A percentile compares a stretch with the other conserved stretches of the same genome.
phyloP scores from a whole-genome alignment of 345 rosid genomes.

The Punica granatum region DNA sequence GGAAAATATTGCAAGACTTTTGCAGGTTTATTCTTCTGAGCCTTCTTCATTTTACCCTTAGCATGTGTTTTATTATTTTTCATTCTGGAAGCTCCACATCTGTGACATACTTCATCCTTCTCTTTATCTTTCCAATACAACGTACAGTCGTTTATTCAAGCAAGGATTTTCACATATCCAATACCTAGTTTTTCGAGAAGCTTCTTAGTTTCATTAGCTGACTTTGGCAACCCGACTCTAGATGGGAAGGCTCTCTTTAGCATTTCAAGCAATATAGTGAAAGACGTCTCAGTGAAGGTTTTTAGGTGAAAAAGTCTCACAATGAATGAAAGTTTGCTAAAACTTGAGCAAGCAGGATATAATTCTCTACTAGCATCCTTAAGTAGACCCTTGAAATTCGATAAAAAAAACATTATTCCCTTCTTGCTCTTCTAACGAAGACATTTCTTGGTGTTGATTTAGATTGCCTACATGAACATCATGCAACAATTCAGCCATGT shows the following conservation, averaged over 20 bases:
- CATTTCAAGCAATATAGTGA: not conserved
- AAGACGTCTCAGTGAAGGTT: not conserved
- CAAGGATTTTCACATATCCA: not conserved
- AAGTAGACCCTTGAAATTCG: not conserved
- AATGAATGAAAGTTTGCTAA: not conserved
- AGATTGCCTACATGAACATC: no score
- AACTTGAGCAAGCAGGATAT: not conserved
- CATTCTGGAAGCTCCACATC: not conserved
- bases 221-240: not conserved
- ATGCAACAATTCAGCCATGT: no score
- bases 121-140: not conserved
- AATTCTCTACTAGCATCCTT: not conserved
- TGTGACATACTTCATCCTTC: not conserved
- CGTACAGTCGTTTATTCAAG: not conserved
- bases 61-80: not conserved
- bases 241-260: not conserved
- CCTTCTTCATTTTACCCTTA: not conserved
- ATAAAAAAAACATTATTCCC: not conserved
- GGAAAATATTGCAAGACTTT: constrained; percentile 3
- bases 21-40: not conserved
- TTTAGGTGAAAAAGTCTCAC: not conserved
- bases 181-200: not conserved
- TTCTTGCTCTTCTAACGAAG: not conserved
- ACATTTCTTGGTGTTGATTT: no score
- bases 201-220: not conserved